Evolutionary conservation across 352 stramenopile genomes (phyloP), one percentile per base, ranked within the genome.

Genomic region (Phytophthora sojae): DNA sequence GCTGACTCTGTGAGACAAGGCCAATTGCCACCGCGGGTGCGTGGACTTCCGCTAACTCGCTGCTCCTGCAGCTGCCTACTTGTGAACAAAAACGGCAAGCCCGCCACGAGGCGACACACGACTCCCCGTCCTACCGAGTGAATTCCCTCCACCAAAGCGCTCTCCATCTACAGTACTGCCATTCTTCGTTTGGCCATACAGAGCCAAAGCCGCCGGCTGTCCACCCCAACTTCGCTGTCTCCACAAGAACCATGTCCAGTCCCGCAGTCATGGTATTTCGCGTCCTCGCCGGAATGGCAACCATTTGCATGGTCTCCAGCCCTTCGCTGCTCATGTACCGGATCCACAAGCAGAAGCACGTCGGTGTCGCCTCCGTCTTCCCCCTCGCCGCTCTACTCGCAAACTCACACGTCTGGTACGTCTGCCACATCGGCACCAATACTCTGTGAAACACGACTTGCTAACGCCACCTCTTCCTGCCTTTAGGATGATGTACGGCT

Each of bases 401-500:
- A 32, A 80, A 79, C 52, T 81, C 73, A 32, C 78, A 85, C 52
- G 57, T 80, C 19, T 82, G 80, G 78, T 81, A 83, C 49, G 61
- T 81, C 25, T 70, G 63, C 17, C 55, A 58, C 29, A 71, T 72
- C 57, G 47, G 25, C 14, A 19, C 25, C 23, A 17, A 11, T 29
- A 44, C 21, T 17, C 9, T 7, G 1, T 72, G 37, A 69, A 53
- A 19, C 44, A 57, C 23, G 61, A 68, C 29, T 76, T 73, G 39
- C 73, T 74, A 55, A 68, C 76, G 12, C 75, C 72, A 26, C 61
- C 42, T 6, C 67, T 68, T 12, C 67, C 65, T 32, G 8, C 58
- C 15, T 73, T 57, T 23, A 80, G 76, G 72, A 76, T 82, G 70
- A 73, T 86, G 56, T 88, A 82, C 37, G 80, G 80, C 26, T 82